Percentiles rank a stretch among this genome's conserved stretches.
These are phyloP conservation scores for Neoascochyta sp. DNA, from an alignment of 2,329 filamentous ascomycete species.

Conservation along the genomic window DNA sequence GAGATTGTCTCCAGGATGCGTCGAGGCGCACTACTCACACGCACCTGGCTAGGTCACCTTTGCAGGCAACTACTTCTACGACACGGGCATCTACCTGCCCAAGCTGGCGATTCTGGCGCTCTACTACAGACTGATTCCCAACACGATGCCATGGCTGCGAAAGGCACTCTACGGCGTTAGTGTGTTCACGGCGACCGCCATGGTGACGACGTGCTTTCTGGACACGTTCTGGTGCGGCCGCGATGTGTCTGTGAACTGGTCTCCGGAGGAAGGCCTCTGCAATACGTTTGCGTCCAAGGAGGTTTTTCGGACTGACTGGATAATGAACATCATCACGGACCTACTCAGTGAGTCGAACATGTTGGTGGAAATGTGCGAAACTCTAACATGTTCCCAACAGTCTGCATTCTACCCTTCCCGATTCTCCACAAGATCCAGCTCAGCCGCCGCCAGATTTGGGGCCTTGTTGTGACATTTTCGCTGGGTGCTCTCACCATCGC, in stretches of 20 bases:
- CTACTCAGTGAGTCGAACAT: conserved; percentile 8
- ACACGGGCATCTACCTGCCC: conserved; percentile 17
- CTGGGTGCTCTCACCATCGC: conserved; percentile 20
- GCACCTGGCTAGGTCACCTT: conserved; percentile 11
- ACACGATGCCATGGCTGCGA: conserved; percentile 15
- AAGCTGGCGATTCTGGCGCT: conserved; percentile 16
- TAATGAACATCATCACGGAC: conserved; percentile 12
- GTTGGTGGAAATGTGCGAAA: background rate
- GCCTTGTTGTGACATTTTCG: conserved; percentile 20
- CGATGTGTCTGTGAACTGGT: conserved; percentile 19
- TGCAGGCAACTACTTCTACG: conserved; percentile 17
- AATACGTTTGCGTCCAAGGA: conserved; percentile 17
- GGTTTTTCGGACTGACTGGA: conserved; percentile 17
- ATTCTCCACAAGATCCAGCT: conserved; percentile 20
- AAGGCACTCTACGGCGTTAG: conserved; percentile 10
- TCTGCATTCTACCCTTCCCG: conserved; percentile 21
- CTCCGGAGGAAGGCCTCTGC: conserved; percentile 12
- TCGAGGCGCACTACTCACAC: too few species aligned
- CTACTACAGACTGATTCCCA: conserved; percentile 15
- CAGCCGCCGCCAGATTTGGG: conserved; percentile 17
- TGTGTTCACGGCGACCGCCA: conserved; percentile 9
- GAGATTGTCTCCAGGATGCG: background rate
- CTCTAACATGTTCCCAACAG: conserved; percentile 4
- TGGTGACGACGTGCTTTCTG: conserved; percentile 14
- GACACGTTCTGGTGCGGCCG: conserved; percentile 19